Percentiles rank a stretch among this genome's conserved stretches.
Conservation (phyloP, 192 early-diverging fungal species). For the Phlyctochytrium planicorne region DNA sequence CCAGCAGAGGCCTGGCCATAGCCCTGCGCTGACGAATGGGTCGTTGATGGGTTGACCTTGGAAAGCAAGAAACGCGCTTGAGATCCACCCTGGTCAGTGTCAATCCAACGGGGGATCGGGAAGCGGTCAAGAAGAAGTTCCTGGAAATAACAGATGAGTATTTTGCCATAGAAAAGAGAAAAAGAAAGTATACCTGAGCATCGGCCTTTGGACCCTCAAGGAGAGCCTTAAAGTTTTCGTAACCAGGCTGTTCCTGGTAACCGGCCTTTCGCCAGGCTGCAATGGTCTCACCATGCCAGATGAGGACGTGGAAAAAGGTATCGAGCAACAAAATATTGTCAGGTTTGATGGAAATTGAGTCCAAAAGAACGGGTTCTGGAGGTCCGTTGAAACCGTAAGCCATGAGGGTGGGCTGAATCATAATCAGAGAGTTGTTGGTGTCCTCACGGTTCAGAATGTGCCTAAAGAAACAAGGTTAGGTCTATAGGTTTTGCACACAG, state of each 20-base stretch:
- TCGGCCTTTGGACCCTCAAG: constrained; percentile 88
- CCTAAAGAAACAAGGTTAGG: too few relatives aligned
- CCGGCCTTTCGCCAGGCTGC: constrained; percentile 94
- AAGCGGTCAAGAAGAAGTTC: constrained; percentile 92
- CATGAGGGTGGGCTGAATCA: constrained; percentile 98
- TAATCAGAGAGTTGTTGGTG: constrained; percentile 94
- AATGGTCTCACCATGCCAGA: constrained; percentile 98
- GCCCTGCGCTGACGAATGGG: constrained; percentile 65
- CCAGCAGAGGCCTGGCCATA: constrained; percentile 71
- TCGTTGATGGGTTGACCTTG: constrained; percentile 97
- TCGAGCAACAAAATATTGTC: constrained; percentile 91
- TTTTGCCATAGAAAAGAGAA: too few relatives aligned
- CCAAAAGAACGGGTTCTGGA: constrained; percentile 89
- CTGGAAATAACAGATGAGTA: constrained; percentile 38
- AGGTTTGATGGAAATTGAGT: constrained; percentile 97
- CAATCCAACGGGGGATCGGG: constrained; percentile 97
- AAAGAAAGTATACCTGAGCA: constrained; percentile 57
- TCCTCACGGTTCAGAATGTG: constrained; percentile 95
- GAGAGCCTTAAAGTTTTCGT: constrained; percentile 91
- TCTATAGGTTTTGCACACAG: too few relatives aligned
- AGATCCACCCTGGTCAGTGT: constrained; percentile 92
- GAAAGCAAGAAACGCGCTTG: constrained; percentile 97
- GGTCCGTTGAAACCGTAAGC: constrained; percentile 84
- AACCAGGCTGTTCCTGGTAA: constrained; percentile 92
- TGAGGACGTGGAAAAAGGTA: constrained; percentile 98